Evolutionary conservation across 1,139 yeast genomes (phyloP), one percentile per base, ranked within the genome.

Genomic region (Geotrichum reessii): DNA sequence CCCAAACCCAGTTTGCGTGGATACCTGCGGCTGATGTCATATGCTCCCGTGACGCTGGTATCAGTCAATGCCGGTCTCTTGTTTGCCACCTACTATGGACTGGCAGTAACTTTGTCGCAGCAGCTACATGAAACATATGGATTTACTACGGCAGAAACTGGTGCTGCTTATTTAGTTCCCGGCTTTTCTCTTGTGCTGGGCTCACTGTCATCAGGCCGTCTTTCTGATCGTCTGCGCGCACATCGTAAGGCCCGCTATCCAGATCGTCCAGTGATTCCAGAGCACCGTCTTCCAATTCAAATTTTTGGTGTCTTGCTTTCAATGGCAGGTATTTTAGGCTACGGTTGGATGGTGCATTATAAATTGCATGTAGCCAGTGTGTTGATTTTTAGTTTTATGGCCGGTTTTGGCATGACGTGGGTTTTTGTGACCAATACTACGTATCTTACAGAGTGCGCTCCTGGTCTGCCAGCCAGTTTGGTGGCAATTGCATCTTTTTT

Each of bases 391-490:
- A 69, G 79, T 0, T 80, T 79, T 61, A 65, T 81, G 8, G 72
- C 74, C 50, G 84, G 84, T 0, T 79, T 81, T 66, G 85, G 86
- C 4, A 76, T 81, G 77, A 78, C 85, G 0, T 82, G 84, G 82
- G 81, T 81, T 22, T 80, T 81, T 64, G 80, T 81, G n/a, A 77
- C 82, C 1, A 79, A 79, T 14, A 81, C 84, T 57, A 80, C 86
- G 0, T 82, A 81, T 65, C 68, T 82, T 56, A 78, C 85, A 0
- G 86, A 82, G 62, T 74, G 82, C 56, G 71, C 81, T 9, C 73
- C 78, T 1, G 78, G 77, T 0, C 80, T 79, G 61, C 82, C 85
- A 0, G 83, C 86, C 1, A 76, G 84, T 0, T 75, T 79, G 61
- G 83, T 82, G 12, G 85, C 87, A 0, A 71, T 82, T 58, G 83